These are phyloP conservation scores for Chrysoporthe austroafricana DNA, from an alignment of 2,329 filamentous ascomycete genomes.

Conservation along the genomic window DNA sequence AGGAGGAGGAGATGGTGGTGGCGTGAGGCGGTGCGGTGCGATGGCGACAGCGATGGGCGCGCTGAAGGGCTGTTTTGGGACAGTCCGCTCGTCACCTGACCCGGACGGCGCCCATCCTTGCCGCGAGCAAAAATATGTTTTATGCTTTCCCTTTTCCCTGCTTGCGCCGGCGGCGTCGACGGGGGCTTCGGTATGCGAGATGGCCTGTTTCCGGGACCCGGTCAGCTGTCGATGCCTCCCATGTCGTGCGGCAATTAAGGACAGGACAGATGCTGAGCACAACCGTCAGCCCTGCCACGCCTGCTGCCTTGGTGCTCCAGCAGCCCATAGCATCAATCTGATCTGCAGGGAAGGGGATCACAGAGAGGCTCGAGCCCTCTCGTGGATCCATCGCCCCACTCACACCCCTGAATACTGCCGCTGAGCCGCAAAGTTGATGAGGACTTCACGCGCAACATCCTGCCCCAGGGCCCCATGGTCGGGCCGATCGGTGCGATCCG, in stretches of 20 bases:
- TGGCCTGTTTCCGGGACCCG: not conserved
- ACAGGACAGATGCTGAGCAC: not conserved
- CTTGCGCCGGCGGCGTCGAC: not conserved
- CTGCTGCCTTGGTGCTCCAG: not conserved
- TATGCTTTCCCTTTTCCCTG: not conserved
- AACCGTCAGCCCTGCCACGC: not conserved
- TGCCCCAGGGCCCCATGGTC: not conserved
- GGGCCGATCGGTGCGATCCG: not conserved
- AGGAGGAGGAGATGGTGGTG: not conserved
- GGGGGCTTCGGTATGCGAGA: not conserved
- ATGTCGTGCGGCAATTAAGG: not conserved
- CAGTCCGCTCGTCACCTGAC: slow-evolving; percentile 1
- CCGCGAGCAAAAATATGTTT: not conserved
- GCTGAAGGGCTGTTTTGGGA: not conserved
- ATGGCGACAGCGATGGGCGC: not conserved
- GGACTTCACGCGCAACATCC: slow-evolving; percentile 13
- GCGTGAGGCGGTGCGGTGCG: not conserved
- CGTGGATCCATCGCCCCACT: slow-evolving; percentile 22
- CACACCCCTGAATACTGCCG: slow-evolving; percentile 26
- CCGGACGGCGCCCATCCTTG: not conserved
- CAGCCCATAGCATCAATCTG: slow-evolving; percentile 7
- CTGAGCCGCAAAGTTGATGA: slow-evolving; percentile 21
- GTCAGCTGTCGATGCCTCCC: slow-evolving; percentile 10
- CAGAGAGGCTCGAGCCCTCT: slow-evolving; percentile 23
- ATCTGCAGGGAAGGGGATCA: slow-evolving; percentile 19